Evolutionary conservation across 2,329 filamentous ascomycete genomes (phyloP).

Genomic region (Alternaria ethzedia): DNA sequence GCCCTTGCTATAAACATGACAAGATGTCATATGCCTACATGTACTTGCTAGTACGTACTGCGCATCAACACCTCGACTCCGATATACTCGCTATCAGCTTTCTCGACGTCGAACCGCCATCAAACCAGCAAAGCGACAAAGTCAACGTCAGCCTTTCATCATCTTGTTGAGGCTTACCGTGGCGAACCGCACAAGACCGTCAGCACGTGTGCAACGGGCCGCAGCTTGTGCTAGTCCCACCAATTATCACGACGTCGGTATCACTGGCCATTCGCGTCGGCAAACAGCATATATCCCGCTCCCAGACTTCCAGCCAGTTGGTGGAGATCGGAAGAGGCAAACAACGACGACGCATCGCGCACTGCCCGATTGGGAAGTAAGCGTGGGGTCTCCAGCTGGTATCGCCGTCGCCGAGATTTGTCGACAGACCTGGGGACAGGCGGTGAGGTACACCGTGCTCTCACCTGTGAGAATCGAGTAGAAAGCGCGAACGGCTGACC

Average conservation of each 20-base stretch:
- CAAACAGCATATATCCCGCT: not conserved
- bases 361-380: slow-evolving; percentile 5
- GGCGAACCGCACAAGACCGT: slow-evolving; percentile 13
- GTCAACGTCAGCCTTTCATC: slow-evolving; percentile 16
- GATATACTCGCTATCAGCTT: not conserved
- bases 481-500: not conserved
- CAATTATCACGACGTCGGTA: slow-evolving; percentile 9
- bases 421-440: not conserved
- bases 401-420: not conserved
- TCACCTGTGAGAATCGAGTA: not conserved
- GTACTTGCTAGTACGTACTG: not conserved
- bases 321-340: not conserved
- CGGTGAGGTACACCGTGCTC: slow-evolving; percentile 27
- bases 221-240: slow-evolving; percentile 17
- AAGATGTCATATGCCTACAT: not conserved
- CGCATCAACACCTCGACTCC: not conserved
- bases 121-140: not conserved
- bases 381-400: slow-evolving; percentile 3
- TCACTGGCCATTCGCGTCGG: not conserved
- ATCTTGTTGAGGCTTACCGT: slow-evolving; percentile 30
- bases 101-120: not conserved
- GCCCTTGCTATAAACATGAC: slow-evolving; percentile 19
- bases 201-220: slow-evolving; percentile 14
- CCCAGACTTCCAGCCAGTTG: not conserved
- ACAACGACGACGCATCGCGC: slow-evolving; percentile 8